Base-by-base conservation (phyloP, 495 filamentous ascomycete species). In the Trypethelium eluteriae region DNA sequence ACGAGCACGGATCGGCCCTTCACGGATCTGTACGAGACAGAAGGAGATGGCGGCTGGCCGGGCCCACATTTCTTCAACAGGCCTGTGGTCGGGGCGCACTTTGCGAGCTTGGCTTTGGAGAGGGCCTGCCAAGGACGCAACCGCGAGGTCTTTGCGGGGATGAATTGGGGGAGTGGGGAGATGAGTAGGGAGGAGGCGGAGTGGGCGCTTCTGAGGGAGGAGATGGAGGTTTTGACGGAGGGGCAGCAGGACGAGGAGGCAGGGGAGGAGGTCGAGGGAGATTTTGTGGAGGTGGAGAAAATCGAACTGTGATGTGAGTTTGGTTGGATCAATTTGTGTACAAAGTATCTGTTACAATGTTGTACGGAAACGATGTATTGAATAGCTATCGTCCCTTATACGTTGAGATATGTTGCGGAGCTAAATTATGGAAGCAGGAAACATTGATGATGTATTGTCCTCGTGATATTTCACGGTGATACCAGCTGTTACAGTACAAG, bases 61-160 rank as follows among this genome's bases (percentile, higher is more conserved):
- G 73, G 71, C 44, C 70, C 70, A 63, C 64, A 72, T 16, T 79
- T 79, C 64, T 74, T 74, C 61, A 76, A 76, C 9, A 68, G 77
- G 64, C 77, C 77, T 62, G 77, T 79, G 53, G 75, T 79, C 18
- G 77, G 77, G 35, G 76, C 70, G 57, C 73, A 76, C 70, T 79
- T 76, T 72, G 73, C 75, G n/a, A 72, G 72, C 57, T 74, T 79
- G 77, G 68, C 73, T 64, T 59, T 79, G 38, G 76, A 75, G 74
- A 71, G 77, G 73, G 72, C 70, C 46, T 78, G 76, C 73, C 72
- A 70, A 11, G 76, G 67, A 62, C 11, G 49, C 66, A 34, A 44
- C 46, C 4, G 44, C 56, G 64, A 44, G 72, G 38, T 39, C 44
- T 71, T 56, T 49, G 63, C 2, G 1, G 44, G 41, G 12, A 53